A percentile compares a stretch with the other conserved stretches of the same genome.
These are phyloP conservation scores for Panellus pusillus DNA, from an alignment of 768 basidiomycete species.

Conservation along the genomic window DNA sequence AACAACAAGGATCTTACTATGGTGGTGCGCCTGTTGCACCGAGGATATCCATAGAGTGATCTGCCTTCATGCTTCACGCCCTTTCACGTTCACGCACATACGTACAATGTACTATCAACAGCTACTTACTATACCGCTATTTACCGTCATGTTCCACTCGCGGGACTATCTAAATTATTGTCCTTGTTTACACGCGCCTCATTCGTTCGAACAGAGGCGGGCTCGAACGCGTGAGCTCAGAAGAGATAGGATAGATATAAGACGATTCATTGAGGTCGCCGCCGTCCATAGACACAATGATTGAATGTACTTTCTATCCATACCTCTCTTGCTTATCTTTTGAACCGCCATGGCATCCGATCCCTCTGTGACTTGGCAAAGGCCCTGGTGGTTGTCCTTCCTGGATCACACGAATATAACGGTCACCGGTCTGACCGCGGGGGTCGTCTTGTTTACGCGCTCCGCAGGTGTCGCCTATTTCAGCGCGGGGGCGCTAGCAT, in stretches of 20 bases:
- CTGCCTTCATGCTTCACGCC: background rate
- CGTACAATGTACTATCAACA: constrained; percentile 17
- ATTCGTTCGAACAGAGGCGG: too few species aligned
- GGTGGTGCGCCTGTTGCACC: constrained; percentile 56
- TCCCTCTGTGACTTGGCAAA: constrained; percentile 6
- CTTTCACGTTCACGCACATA: background rate
- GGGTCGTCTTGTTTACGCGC: constrained; percentile 55
- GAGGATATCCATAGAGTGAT: constrained; percentile 78
- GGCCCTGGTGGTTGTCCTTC: constrained; percentile 33
- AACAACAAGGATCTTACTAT: constrained; percentile 48
- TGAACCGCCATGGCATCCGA: constrained; percentile 5
- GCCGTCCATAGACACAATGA: too few species aligned
- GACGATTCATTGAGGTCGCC: too few species aligned
- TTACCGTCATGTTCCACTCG: too few species aligned
- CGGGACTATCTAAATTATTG: too few species aligned
- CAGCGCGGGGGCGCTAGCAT: constrained; percentile 53
- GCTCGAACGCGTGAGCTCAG: too few species aligned
- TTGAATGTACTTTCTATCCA: too few species aligned
- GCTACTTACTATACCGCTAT: constrained; percentile 18
- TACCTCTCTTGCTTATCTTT: background rate
- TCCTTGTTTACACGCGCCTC: too few species aligned
- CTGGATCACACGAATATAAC: constrained; percentile 60
- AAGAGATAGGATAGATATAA: too few species aligned
- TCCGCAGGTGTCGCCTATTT: constrained; percentile 67
- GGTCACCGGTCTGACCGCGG: constrained; percentile 52